phyloP scores from a whole-genome alignment of 345 rosid species.

The Citrus unshiu region DNA sequence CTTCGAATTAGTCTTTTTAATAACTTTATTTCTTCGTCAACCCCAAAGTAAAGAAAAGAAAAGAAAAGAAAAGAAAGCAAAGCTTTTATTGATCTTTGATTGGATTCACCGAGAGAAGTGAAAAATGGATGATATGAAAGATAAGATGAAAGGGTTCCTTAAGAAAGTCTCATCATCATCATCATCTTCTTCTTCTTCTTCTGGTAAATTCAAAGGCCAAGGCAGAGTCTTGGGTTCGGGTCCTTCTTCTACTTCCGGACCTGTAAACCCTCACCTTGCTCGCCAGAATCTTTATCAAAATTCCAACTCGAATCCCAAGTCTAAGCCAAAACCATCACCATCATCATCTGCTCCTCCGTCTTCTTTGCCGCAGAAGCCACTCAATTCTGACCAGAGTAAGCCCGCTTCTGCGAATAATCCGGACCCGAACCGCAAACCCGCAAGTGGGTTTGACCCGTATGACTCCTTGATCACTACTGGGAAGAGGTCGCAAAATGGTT shows the following conservation, averaged over 20 bases:
- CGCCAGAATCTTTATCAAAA: constrained; percentile 35
- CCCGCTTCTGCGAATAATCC: constrained; percentile 19
- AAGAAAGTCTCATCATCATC: constrained; percentile 52
- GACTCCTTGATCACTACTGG: constrained; percentile 71
- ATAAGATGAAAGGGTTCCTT: constrained; percentile 81
- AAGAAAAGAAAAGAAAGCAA: neutral
- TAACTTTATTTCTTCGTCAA: neutral
- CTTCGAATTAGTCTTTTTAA: neutral
- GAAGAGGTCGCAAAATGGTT: constrained; percentile 71
- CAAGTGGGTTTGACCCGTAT: constrained; percentile 64
- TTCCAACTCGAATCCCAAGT: neutral
- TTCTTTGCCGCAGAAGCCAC: constrained; percentile 35
- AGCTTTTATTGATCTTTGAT: too few species aligned
- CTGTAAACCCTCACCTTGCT: constrained; percentile 41
- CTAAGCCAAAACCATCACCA: constrained; percentile 26
- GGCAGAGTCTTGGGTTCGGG: constrained; percentile 70
- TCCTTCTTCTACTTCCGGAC: constrained; percentile 46
- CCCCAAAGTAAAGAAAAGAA: neutral
- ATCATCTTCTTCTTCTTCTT: constrained; percentile 46
- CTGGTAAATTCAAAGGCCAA: constrained; percentile 85
- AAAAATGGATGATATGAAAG: constrained; percentile 83
- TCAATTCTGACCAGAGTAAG: constrained; percentile 32
- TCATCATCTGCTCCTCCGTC: constrained; percentile 31
- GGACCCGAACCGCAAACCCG: constrained; percentile 32
- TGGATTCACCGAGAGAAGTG: neutral